phyloP scores from a whole-genome alignment of 345 rosid species.

The Eucalyptus regnans region DNA sequence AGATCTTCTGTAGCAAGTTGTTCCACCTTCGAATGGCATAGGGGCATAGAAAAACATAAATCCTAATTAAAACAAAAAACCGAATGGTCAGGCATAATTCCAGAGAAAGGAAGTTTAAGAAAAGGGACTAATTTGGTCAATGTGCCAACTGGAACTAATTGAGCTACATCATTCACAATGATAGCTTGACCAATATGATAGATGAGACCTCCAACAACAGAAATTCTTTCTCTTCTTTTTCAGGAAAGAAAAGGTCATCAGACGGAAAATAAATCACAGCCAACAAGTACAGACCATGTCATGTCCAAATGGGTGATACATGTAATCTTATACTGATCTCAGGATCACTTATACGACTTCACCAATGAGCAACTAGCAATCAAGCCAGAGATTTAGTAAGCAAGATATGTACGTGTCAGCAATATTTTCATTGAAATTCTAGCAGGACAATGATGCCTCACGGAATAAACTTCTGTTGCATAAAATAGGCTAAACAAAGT shows the following conservation, averaged over 20 bases:
- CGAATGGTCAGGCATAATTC: background rate
- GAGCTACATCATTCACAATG: background rate
- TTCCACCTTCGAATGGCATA: constrained; percentile 77
- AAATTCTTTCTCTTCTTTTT: background rate
- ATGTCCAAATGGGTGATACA: background rate
- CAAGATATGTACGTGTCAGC: background rate
- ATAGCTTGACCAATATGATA: background rate
- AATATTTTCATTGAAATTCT: background rate
- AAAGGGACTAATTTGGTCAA: background rate
- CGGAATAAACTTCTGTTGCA: background rate
- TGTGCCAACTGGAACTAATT: background rate
- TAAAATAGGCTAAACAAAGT: background rate
- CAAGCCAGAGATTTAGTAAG: background rate
- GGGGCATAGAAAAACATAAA: constrained; percentile 85
- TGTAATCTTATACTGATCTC: background rate
- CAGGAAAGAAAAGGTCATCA: background rate
- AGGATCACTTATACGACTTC: background rate
- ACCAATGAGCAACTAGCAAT: background rate
- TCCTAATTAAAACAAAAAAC: constrained; percentile 31
- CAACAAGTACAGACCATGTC: background rate
- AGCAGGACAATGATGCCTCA: background rate
- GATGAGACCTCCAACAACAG: background rate
- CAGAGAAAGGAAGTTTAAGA: background rate
- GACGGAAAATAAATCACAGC: background rate
- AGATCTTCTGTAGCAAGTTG: constrained; percentile 73